Base-by-base conservation (phyloP, 2,329 filamentous ascomycete species). In the Curvularia verruculosa region DNA sequence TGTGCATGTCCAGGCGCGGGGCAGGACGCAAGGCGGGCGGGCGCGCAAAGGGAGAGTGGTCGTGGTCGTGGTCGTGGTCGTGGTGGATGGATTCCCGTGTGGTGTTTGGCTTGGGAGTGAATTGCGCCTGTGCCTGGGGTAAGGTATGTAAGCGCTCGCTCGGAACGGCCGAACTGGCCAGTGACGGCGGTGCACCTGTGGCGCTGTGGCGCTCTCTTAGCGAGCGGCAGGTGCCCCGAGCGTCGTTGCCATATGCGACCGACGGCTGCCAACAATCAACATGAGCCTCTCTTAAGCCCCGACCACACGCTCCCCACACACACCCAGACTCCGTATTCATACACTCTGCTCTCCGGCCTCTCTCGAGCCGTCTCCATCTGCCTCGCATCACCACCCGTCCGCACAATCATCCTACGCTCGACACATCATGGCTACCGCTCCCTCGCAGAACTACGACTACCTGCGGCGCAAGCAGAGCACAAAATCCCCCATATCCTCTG, bases 401-500 rank as follows among this genome's bases (percentile, higher is more conserved):
- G 19, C 31, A 36, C 19, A 31, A 31, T 21, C 52, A 34, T 31
- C 36, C 29, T 47, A 44, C 24, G 12, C 44, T 23, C 18, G 40
- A 39, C 43, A 31, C 57, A 65, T 28, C 48, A 73, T 73, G 70
- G 61, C 70, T 44, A 67, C 71, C 53, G 61, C 67, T 43, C 63
- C 70, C 48, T 67, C 73, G 43, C 78, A 79, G 49, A 80, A 83
- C 71, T 81, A 84, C 80, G 83, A 85, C 74, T 82, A 84, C 68
- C 79, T 85, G 60, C 82, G 82, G 67, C 84, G 84, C 69, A 85
- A 85, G 73, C 83, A 83, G 66, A 80, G 83, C 46, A 77, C 67
- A 61, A 78, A 71, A 72, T 71, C 63, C 54, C 71, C 64, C 62
- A 68, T 75, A 36, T 65, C 66, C 37, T 31, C 26, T 12, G 70